Conservation (phyloP, 768 basidiomycete genomes). For the Boletus tomentosulus region DNA sequence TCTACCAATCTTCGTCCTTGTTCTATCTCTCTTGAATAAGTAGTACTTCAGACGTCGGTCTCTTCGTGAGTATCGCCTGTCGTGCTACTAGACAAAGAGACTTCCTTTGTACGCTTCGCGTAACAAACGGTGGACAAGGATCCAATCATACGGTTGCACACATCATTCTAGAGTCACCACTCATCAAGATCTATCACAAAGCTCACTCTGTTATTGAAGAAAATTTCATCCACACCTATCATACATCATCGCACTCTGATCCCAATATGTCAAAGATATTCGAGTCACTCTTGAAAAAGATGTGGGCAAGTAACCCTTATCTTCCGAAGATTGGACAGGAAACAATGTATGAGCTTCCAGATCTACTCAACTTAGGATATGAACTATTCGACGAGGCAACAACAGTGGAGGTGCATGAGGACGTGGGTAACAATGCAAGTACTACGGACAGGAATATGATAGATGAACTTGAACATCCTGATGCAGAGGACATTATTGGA, state of each 20-base stretch:
- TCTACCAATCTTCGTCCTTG: too few relatives aligned
- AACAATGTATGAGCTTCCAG: neutral
- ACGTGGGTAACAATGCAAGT: too few relatives aligned
- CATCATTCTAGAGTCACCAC: neutral
- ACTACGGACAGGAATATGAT: too few relatives aligned
- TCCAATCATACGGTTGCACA: neutral
- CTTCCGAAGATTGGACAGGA: neutral
- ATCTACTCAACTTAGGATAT: neutral
- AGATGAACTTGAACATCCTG: neutral
- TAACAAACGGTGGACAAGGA: slow-evolving; percentile 1
- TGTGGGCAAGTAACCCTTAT: neutral
- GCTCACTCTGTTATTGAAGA: neutral
- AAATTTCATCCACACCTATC: neutral
- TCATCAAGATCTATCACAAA: neutral
- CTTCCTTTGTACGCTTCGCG: too few relatives aligned
- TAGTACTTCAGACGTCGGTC: too few relatives aligned
- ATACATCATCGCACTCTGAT: neutral
- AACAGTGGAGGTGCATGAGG: neutral
- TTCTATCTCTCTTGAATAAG: too few relatives aligned
- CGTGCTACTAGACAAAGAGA: too few relatives aligned
- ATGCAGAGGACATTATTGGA: neutral
- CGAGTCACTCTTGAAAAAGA: neutral
- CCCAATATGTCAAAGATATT: neutral
- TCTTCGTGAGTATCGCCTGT: too few relatives aligned
- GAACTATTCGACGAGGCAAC: neutral